phyloP scores from a whole-genome alignment of 371 early-diverging fungal species.

The Mortierella polycephala region DNA sequence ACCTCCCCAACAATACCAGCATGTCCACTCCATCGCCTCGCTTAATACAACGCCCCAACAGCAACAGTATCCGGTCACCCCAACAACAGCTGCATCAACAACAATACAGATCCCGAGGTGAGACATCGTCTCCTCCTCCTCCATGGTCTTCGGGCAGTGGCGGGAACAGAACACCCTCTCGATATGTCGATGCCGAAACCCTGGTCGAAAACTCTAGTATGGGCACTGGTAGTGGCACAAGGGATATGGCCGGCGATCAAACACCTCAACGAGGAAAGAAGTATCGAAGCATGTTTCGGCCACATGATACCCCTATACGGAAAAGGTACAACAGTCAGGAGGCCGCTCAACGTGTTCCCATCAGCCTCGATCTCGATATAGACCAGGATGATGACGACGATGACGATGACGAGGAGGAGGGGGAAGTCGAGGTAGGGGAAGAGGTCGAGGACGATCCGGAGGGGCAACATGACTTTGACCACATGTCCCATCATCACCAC shows the following conservation, averaged over 20 bases:
- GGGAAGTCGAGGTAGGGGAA: neutral
- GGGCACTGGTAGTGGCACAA: neutral
- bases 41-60: too few species aligned
- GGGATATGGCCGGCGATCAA: neutral
- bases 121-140: neutral
- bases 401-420: conserved; percentile 7
- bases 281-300: conserved; percentile 29
- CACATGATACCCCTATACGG: conserved; percentile 36
- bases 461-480: neutral
- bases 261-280: conserved; percentile 18
- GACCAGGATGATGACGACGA: conserved; percentile 12
- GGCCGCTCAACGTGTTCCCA: conserved; percentile 4
- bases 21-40: neutral
- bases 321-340: conserved; percentile 19
- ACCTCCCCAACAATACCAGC: neutral
- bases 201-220: neutral
- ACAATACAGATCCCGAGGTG: neutral
- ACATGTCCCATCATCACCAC: neutral
- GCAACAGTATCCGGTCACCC: neutral
- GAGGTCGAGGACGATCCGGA: neutral
- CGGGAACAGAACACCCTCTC: neutral
- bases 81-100: neutral
- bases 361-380: conserved; percentile 2
- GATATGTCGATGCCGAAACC: conserved; percentile 26
- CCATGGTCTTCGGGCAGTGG: neutral